These are phyloP conservation scores for Pythium dissotocum DNA, from an alignment of 352 stramenopile genomes.

Conservation along the genomic window DNA sequence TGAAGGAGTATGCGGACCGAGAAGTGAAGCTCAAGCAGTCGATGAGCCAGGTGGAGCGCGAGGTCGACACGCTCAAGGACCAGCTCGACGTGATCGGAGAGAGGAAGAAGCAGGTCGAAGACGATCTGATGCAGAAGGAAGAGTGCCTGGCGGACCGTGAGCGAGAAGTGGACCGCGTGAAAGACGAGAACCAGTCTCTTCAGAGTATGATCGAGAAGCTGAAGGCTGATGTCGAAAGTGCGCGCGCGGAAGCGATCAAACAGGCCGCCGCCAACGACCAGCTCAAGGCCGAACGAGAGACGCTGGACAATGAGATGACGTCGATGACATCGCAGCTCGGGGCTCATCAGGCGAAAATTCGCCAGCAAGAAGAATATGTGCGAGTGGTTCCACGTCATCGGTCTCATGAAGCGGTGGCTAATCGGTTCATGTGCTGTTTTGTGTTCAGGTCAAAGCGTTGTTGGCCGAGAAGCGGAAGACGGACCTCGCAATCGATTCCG, in stretches of 20 bases:
- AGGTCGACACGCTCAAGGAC: slow-evolving; percentile 10
- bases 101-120: slow-evolving; percentile 1
- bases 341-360: slow-evolving; percentile 9
- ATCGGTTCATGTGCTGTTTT: background rate
- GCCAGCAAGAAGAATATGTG: slow-evolving; percentile 17
- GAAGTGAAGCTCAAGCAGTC: slow-evolving; percentile 21
- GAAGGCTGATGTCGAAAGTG: background rate
- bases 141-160: slow-evolving; percentile 16
- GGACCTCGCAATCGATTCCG: slow-evolving; percentile 22
- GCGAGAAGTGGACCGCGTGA: slow-evolving; percentile 9
- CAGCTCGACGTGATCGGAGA: slow-evolving; percentile 12
- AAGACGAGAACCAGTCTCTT: background rate
- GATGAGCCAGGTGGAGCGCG: slow-evolving; percentile 5
- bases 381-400: background rate
- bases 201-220: slow-evolving; percentile 1
- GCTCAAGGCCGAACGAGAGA: slow-evolving; percentile 16
- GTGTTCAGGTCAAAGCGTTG: slow-evolving; percentile 11
- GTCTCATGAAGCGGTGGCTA: background rate
- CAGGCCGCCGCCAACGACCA: background rate
- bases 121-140: slow-evolving; percentile 11
- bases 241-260: background rate
- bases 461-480: slow-evolving; percentile 14
- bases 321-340: slow-evolving; percentile 15
- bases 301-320: slow-evolving; percentile 14
- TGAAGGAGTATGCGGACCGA: slow-evolving; percentile 10